These are phyloP conservation scores for Straminergon stramineum DNA, from an alignment of 225 moss, liverwort and hornwort species.

Conservation along the genomic window DNA sequence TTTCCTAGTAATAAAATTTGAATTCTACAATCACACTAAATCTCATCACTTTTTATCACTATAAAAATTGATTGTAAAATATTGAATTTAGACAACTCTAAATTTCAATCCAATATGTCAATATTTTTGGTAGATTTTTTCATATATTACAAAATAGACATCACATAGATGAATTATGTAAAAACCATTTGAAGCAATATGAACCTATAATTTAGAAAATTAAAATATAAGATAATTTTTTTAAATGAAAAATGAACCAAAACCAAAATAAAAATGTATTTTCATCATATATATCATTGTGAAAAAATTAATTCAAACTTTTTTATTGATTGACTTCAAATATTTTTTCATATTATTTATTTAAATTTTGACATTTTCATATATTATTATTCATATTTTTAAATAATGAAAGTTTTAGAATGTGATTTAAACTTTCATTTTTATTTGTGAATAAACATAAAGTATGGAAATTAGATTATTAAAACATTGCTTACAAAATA, in stretches of 20 bases:
- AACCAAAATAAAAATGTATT: too few species aligned
- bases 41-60: accelerated
- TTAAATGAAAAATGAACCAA: neutral
- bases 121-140: neutral
- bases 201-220: neutral
- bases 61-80: neutral
- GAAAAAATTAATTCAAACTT: neutral
- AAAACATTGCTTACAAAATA: neutral
- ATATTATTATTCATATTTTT: neutral
- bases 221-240: accelerated
- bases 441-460: neutral
- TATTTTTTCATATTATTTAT: too few species aligned
- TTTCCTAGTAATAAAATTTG: neutral
- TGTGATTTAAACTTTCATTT: too few species aligned
- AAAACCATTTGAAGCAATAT: neutral
- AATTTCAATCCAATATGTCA: neutral
- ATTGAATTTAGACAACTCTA: neutral
- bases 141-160: neutral
- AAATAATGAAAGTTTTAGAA: neutral
- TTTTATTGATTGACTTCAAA: neutral
- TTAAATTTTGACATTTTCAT: neutral
- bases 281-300: neutral
- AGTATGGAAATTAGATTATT: neutral
- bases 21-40: neutral
- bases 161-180: neutral